Evolutionary conservation across 495 filamentous ascomycete species (phyloP).

Genomic region (Trichocladium uniseriatum): DNA sequence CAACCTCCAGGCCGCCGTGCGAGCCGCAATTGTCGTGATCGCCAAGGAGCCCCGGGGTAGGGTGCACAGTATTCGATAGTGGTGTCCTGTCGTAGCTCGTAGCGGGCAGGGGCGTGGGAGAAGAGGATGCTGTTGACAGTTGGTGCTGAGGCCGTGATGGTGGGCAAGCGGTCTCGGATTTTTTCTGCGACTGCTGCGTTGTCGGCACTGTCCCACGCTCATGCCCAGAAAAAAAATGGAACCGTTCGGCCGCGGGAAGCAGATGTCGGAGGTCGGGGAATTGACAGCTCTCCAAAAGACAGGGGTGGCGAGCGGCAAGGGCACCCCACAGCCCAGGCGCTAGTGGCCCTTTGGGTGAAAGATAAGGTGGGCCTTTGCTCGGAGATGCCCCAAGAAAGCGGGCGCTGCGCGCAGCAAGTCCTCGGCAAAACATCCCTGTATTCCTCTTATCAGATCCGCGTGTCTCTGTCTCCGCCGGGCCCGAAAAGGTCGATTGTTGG

Average conservation of each 20-base stretch:
- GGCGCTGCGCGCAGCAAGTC: not conserved
- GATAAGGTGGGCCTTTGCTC: not conserved
- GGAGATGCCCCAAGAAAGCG: too few relatives aligned
- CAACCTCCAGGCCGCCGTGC: not conserved
- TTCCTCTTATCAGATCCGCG: constrained; percentile 17
- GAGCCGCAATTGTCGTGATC: not conserved
- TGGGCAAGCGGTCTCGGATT: constrained; percentile 7
- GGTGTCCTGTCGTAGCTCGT: constrained; percentile 1
- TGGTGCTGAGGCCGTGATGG: constrained; percentile 4
- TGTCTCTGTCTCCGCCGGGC: constrained; percentile 11
- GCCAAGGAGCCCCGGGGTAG: not conserved
- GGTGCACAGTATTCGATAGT: not conserved
- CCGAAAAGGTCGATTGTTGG: not conserved
- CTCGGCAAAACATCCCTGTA: constrained; percentile 13
- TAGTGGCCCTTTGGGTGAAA: not conserved
- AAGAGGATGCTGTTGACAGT: not conserved
- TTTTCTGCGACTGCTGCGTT: constrained; percentile 14
- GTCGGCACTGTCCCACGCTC: constrained; percentile 7
- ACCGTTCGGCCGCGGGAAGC: constrained; percentile 1
- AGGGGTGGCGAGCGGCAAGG: constrained; percentile 7
- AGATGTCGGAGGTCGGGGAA: constrained; percentile 9
- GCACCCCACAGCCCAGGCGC: not conserved
- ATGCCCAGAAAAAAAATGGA: constrained; percentile 12
- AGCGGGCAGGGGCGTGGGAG: not conserved
- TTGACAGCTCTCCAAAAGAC: not conserved